A percentile compares a stretch with the other conserved stretches of the same genome.
phyloP scores from a whole-genome alignment of 495 filamentous ascomycete genomes.

The Entonaema liquescens region DNA sequence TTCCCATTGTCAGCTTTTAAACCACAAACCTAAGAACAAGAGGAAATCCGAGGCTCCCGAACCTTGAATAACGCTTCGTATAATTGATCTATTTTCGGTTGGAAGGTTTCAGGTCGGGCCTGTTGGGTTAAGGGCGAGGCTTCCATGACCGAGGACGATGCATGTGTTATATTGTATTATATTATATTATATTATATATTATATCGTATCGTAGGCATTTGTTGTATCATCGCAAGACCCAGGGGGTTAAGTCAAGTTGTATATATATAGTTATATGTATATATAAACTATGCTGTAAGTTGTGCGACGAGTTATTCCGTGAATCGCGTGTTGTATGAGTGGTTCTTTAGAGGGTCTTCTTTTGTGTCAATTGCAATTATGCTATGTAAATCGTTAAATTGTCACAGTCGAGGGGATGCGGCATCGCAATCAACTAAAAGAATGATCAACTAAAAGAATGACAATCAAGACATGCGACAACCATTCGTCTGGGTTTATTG shows the following conservation, averaged over 20 bases:
- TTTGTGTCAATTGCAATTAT: not conserved
- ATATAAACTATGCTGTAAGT: not conserved
- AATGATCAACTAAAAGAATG: too few relatives aligned
- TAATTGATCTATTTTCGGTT: slow-evolving; percentile 90
- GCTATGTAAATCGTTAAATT: not conserved
- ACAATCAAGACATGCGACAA: slow-evolving; percentile 20
- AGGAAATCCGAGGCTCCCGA: slow-evolving; percentile 42
- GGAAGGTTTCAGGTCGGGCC: slow-evolving; percentile 86
- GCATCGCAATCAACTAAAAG: not conserved
- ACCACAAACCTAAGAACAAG: slow-evolving; percentile 20
- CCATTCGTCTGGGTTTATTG: not conserved
- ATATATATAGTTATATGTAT: too few relatives aligned
- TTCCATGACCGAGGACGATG: slow-evolving; percentile 68
- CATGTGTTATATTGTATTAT: too few relatives aligned
- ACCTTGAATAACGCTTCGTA: slow-evolving; percentile 91
- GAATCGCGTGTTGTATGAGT: not conserved
- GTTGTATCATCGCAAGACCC: not conserved
- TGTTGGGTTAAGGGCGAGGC: slow-evolving; percentile 93
- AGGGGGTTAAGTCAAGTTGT: too few relatives aligned
- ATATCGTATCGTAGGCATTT: not conserved
- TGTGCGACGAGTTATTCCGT: not conserved
- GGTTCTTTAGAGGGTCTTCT: not conserved
- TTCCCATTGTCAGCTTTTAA: slow-evolving; percentile 42
- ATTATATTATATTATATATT: slow-evolving; percentile 1
- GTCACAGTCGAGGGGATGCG: not conserved